A percentile compares a stretch with the other conserved stretches of the same genome.
Conservation (phyloP, 225 moss, liverwort and hornwort species). For the Antitrichia curtipendula region DNA sequence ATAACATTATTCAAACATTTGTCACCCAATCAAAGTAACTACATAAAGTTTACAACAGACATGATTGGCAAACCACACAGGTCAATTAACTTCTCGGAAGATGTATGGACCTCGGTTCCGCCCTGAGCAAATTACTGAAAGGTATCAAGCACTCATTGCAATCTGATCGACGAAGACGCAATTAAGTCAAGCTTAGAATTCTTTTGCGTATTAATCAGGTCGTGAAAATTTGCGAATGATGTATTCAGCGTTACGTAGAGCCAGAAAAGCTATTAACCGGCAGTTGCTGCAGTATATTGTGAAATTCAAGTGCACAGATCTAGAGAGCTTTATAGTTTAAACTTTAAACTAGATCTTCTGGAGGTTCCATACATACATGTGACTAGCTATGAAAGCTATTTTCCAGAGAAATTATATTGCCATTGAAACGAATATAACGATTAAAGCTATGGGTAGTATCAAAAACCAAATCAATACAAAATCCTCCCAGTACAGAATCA, state of each 20-base stretch:
- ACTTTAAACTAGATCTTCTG: background rate
- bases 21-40: background rate
- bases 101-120: background rate
- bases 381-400: too few species aligned
- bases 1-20: background rate
- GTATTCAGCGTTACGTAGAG: background rate
- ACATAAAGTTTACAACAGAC: background rate
- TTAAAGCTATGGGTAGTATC: background rate
- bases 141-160: background rate
- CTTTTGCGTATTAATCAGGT: background rate
- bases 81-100: background rate
- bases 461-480: background rate
- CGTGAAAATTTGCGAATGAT: background rate
- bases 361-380: background rate
- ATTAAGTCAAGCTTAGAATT: background rate
- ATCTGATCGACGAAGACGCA: background rate
- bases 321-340: background rate
- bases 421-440: background rate
- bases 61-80: background rate
- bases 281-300: background rate
- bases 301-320: background rate
- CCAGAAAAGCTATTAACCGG: background rate
- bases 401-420: too few species aligned
- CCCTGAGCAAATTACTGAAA: background rate
- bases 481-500: background rate